Evolutionary conservation across 768 basidiomycete genomes (phyloP), one percentile per base, ranked within the genome.

Genomic region (Psilocybe cubensis): DNA sequence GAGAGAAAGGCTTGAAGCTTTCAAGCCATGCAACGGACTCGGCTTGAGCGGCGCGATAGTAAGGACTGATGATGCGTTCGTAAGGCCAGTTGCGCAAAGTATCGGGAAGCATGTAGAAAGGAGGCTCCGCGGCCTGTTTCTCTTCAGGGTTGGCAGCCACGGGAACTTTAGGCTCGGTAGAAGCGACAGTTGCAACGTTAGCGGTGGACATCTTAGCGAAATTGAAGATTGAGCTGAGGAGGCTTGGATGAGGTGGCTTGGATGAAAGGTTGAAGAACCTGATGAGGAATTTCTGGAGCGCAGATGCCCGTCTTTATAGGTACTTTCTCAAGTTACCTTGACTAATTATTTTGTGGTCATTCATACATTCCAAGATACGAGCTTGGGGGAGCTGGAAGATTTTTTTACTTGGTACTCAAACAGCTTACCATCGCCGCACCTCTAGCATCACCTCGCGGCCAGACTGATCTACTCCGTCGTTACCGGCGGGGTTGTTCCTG

Each of bases 31-130:
- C 45, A 0, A 53, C 52, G 31, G 58, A 53, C 29, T 59, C 52
- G 2, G 52, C 46, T 35, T 53, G 29, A 9, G 51, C 52, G 3
- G 44, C 44, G 12, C 43, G 50, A 47, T 58, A 58, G 40, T 48
- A 54, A 20, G 58, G 58, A 24, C 45, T 53, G 11, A 59, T 33
- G 8, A 48, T 49, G n/a, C 58, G 52, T 29, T 59, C 52, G n/a
- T 53, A 59, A 29, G 58, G 58, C 58, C 58, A 59, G 44, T 53
- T 41, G 43, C 58, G 52, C 25, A 59, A 40, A 9, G 52, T 53
- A 23, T 59, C 58, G 25, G 58, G 58, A 1, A 59, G 38, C 1
- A 54, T 54, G 24, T 59, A 59, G 35, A 38, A 38, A 38, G 35
- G 40, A 52, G 51, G 35, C 35, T 38, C 35, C 3, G 49, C 41